Conservation (phyloP, 257 asterid species). For the Echium plantagineum region DNA sequence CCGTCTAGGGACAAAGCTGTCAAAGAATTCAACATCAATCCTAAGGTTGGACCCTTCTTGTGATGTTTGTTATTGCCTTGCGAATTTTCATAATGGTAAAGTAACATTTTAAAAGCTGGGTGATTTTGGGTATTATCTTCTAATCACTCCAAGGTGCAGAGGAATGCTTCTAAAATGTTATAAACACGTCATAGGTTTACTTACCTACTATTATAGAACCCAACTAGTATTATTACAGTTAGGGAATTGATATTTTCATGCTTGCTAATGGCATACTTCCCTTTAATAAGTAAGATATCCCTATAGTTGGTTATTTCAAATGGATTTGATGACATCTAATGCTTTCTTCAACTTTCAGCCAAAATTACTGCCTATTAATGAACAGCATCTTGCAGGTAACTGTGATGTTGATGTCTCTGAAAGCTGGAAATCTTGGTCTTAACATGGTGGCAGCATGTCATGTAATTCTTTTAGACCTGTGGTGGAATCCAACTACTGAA, state of each 20-base stretch:
- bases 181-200: neutral
- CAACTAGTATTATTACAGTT: too few relatives aligned
- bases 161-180: neutral
- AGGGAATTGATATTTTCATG: too few relatives aligned
- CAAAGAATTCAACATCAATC: slow-evolving; percentile 76
- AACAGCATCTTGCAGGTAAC: slow-evolving; percentile 53
- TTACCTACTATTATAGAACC: too few relatives aligned
- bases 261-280: too few relatives aligned
- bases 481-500: slow-evolving; percentile 99
- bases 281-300: too few relatives aligned
- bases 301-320: too few relatives aligned
- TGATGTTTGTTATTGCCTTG: slow-evolving; percentile 3
- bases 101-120: neutral
- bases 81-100: neutral
- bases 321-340: neutral
- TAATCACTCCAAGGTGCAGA: too few relatives aligned
- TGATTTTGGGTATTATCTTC: too few relatives aligned
- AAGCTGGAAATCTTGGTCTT: slow-evolving; percentile 97
- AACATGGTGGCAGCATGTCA: slow-evolving; percentile 99
- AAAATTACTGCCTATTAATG: neutral
- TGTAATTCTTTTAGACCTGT: slow-evolving; percentile 91
- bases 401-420: slow-evolving; percentile 92
- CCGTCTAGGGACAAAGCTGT: slow-evolving; percentile 93
- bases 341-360: neutral
- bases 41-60: slow-evolving; percentile 47